These are phyloP conservation scores for Spergularia azorica DNA, from an alignment of 179 eudicot species.

Conservation along the genomic window DNA sequence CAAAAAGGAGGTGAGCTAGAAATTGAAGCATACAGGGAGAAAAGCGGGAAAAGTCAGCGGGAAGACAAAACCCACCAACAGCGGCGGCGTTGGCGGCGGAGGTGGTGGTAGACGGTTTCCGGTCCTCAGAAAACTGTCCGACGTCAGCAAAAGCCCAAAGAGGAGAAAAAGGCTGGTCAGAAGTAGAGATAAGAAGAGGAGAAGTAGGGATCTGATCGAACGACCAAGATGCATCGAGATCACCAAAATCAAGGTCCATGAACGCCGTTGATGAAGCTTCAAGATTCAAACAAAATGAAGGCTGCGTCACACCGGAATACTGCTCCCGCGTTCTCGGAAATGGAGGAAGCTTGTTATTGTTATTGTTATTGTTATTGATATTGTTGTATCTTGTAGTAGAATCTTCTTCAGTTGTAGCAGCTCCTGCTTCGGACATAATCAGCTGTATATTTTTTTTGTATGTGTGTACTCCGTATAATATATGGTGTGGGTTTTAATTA, in stretches of 20 bases:
- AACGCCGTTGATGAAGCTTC: constrained; percentile 24
- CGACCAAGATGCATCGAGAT: constrained; percentile 67
- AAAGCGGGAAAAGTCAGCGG: constrained; percentile 36
- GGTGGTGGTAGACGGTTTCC: not conserved
- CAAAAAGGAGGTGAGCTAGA: not conserved
- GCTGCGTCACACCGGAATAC: constrained; percentile 16
- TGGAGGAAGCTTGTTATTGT: not conserved
- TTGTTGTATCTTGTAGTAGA: constrained; percentile 1
- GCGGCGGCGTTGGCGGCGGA: not conserved
- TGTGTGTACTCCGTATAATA: not conserved
- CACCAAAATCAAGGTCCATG: constrained; percentile 75
- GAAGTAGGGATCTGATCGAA: constrained; percentile 70
- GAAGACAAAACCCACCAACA: constrained; percentile 23
- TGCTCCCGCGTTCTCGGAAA: constrained; percentile 19
- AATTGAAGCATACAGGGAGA: constrained; percentile 24
- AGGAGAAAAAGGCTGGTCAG: constrained; percentile 73
- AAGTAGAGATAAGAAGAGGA: constrained; percentile 34
- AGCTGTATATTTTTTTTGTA: not conserved
- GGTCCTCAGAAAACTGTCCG: constrained; percentile 27
- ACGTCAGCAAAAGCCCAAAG: constrained; percentile 68
- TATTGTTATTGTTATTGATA: not conserved
- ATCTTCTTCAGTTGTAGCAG: constrained; percentile 20
- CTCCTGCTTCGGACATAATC: constrained; percentile 35
- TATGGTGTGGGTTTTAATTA: too few species aligned
- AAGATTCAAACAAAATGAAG: not conserved